A percentile compares a stretch with the other conserved stretches of the same genome.
These are phyloP conservation scores for Curvularia eragrostidis DNA, from an alignment of 2,329 filamentous ascomycete species.

Conservation along the genomic window DNA sequence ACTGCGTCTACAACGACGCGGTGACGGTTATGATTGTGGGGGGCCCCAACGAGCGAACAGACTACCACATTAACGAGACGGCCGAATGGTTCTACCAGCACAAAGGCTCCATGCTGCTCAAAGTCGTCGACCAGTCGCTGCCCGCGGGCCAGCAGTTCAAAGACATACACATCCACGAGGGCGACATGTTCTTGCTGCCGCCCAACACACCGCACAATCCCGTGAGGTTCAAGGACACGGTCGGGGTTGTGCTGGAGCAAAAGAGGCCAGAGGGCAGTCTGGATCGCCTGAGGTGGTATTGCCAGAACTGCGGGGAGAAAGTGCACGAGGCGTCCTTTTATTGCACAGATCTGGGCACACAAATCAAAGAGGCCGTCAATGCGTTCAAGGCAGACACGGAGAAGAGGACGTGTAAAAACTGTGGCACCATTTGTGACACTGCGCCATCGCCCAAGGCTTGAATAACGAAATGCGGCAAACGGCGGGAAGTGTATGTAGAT, in stretches of 20 bases:
- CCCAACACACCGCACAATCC: constrained; percentile 97
- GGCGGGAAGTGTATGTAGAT: constrained; percentile 14
- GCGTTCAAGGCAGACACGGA: constrained; percentile 74
- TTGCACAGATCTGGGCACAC: constrained; percentile 87
- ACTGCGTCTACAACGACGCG: constrained; percentile 88
- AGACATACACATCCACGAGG: constrained; percentile 89
- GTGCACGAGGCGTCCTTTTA: constrained; percentile 89
- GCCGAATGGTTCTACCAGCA: constrained; percentile 99
- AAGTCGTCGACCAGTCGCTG: constrained; percentile 71
- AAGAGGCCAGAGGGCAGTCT: constrained; percentile 71
- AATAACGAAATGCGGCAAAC: background rate
- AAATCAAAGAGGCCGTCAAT: constrained; percentile 92
- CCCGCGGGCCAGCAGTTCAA: constrained; percentile 64
- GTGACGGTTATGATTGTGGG: constrained; percentile 94
- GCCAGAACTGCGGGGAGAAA: constrained; percentile 69
- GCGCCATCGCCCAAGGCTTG: constrained; percentile 58
- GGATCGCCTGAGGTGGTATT: constrained; percentile 93
- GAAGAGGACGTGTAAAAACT: constrained; percentile 76
- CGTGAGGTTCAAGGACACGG: constrained; percentile 88
- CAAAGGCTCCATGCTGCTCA: constrained; percentile 90
- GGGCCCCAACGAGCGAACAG: constrained; percentile 92
- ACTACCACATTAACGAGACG: constrained; percentile 98
- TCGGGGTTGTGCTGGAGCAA: constrained; percentile 94
- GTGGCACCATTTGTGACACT: constrained; percentile 77
- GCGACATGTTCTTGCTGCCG: constrained; percentile 91